Conservation (phyloP, 2,329 filamentous ascomycete species). For the Cryphonectria japonica region DNA sequence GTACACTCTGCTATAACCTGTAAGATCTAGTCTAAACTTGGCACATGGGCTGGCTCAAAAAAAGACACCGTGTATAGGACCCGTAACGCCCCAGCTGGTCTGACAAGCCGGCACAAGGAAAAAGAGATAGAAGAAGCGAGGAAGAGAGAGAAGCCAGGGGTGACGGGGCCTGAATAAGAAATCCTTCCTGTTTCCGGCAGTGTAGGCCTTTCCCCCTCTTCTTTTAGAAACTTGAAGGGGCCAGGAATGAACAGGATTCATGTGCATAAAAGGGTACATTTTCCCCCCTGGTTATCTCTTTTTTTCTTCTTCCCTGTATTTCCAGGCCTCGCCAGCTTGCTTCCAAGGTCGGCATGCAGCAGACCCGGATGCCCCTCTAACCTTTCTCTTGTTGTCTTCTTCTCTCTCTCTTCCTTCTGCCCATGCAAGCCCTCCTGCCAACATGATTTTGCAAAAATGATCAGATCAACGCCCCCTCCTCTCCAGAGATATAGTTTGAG, state of each 20-base stretch:
- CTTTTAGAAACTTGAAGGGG: not conserved
- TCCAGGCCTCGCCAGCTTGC: not conserved
- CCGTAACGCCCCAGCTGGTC: not conserved
- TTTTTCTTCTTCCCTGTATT: not conserved
- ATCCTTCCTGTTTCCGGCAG: not conserved
- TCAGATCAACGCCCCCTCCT: no score
- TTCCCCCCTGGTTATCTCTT: not conserved
- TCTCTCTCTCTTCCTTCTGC: no score
- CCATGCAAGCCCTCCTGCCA: no score
- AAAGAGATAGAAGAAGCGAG: not conserved
- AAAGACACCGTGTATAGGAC: no score
- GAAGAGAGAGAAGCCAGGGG: not conserved
- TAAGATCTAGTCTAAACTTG: conserved; percentile 11
- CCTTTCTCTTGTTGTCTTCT: not conserved
- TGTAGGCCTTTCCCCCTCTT: not conserved
- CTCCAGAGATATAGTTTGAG: not conserved
- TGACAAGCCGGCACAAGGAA: not conserved
- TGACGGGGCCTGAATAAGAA: not conserved
- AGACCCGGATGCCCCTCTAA: not conserved
- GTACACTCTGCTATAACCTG: not conserved
- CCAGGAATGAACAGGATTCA: not conserved
- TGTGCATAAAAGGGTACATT: not conserved
- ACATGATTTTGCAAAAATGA: no score
- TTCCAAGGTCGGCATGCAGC: not conserved
- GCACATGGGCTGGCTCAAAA: not conserved